Conservation (phyloP, 352 stramenopile genomes). For the Phytophthora podocarpi region DNA sequence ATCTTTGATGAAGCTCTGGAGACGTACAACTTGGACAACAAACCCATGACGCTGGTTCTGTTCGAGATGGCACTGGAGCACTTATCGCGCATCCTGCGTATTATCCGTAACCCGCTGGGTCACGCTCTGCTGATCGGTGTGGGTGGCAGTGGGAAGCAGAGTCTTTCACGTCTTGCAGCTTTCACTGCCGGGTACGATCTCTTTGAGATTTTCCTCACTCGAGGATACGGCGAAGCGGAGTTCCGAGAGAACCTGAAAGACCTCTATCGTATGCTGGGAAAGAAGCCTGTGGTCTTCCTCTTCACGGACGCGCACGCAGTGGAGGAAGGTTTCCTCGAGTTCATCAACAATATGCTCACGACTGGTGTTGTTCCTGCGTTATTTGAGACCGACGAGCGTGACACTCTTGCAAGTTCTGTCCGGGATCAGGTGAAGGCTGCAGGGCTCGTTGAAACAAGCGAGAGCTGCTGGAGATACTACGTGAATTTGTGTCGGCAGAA, state of each 20-base stretch:
- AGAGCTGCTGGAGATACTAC: constrained; percentile 96
- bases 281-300: constrained; percentile 92
- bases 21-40: constrained; percentile 95
- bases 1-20: constrained; percentile 95
- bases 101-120: constrained; percentile 92
- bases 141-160: constrained; percentile 95
- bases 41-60: constrained; percentile 94
- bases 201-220: constrained; percentile 94
- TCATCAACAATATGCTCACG: constrained; percentile 98
- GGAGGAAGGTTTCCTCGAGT: constrained; percentile 96
- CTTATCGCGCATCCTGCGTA: constrained; percentile 91
- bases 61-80: constrained; percentile 97
- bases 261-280: constrained; percentile 90
- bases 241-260: constrained; percentile 96
- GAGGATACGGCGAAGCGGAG: constrained; percentile 93
- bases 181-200: constrained; percentile 94
- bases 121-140: constrained; percentile 95
- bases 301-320: constrained; percentile 96
- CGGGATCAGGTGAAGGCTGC: constrained; percentile 89
- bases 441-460: constrained; percentile 90
- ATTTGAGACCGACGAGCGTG: constrained; percentile 93
- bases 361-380: constrained; percentile 94
- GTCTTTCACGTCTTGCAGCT: constrained; percentile 89
- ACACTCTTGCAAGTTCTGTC: constrained; percentile 82
- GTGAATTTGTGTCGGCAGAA: constrained; percentile 94